phyloP scores from a whole-genome alignment of 306 rosid species.

The Geum urbanum region DNA sequence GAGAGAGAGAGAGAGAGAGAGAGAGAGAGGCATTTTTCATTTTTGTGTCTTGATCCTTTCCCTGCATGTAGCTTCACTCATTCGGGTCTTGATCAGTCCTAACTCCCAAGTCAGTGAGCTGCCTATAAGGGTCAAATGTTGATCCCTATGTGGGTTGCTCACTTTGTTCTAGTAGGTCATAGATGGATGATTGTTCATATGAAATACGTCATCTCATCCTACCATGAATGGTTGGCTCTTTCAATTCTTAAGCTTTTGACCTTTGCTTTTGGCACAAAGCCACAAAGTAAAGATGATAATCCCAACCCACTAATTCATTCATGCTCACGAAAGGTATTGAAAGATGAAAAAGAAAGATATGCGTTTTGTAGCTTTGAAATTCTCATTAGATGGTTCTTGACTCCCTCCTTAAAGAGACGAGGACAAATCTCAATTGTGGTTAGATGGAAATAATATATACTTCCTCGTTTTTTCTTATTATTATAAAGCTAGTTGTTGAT shows the following conservation, averaged over 20 bases:
- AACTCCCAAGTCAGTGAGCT: too few species aligned
- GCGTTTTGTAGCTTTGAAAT: neutral
- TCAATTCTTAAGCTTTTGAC: slow-evolving; percentile 9
- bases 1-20: too few species aligned
- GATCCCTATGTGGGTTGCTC: too few species aligned
- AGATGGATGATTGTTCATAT: neutral
- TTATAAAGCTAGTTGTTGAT: too few species aligned
- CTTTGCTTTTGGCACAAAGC: slow-evolving; percentile 9
- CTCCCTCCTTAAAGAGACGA: neutral
- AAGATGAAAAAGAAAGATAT: neutral
- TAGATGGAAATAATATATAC: neutral
- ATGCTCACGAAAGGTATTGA: neutral
- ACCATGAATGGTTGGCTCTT: slow-evolving; percentile 3
- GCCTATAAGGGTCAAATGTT: too few species aligned
- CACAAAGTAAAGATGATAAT: neutral
- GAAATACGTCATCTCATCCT: slow-evolving; percentile 7
- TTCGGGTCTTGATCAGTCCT: too few species aligned
- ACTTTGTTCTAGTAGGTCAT: too few species aligned
- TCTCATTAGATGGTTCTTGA: neutral
- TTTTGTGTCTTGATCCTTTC: too few species aligned
- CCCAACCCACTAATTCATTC: neutral
- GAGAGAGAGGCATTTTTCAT: too few species aligned
- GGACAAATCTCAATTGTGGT: neutral
- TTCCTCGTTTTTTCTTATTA: neutral
- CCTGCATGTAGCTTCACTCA: too few species aligned